Percentiles rank a stretch among this genome's conserved stretches.
These are phyloP conservation scores for Colletotrichum sp. DNA, from an alignment of 2,329 filamentous ascomycete genomes.

Conservation along the genomic window DNA sequence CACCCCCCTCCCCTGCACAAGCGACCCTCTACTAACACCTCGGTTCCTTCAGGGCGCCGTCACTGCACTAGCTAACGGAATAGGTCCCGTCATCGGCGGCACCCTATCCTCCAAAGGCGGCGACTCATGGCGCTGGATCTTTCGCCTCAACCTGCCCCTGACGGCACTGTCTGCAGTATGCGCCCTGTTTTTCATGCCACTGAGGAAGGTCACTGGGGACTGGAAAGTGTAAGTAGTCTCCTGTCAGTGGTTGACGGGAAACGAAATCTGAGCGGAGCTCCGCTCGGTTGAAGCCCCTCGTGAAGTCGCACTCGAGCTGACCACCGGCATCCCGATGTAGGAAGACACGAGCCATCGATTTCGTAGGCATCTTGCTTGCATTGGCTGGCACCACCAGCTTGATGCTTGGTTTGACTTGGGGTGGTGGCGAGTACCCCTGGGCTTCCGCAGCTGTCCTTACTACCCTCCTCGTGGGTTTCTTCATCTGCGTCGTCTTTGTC, in stretches of 20 bases:
- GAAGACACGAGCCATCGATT: slow-evolving; percentile 57
- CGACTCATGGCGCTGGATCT: slow-evolving; percentile 59
- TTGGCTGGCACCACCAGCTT: slow-evolving; percentile 50
- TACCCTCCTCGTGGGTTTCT: slow-evolving; percentile 54
- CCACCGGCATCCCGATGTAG: slow-evolving; percentile 16
- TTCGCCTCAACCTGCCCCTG: slow-evolving; percentile 58
- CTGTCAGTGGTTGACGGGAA: not conserved
- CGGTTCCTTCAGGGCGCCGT: slow-evolving; percentile 45
- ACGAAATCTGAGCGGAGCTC: not conserved
- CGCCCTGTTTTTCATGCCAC: slow-evolving; percentile 61
- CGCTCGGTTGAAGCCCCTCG: not conserved
- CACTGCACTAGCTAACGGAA: slow-evolving; percentile 57
- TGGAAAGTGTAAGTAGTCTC: slow-evolving; percentile 45
- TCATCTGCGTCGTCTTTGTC: slow-evolving; percentile 41
- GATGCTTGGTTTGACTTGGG: slow-evolving; percentile 61
- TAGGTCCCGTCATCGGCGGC: slow-evolving; percentile 60
- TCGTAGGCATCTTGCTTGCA: slow-evolving; percentile 31
- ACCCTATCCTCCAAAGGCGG: slow-evolving; percentile 49
- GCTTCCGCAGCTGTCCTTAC: slow-evolving; percentile 57
- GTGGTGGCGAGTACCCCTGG: slow-evolving; percentile 64
- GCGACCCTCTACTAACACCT: not conserved
- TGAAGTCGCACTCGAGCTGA: not conserved
- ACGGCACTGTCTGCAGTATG: slow-evolving; percentile 49
- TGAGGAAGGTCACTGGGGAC: slow-evolving; percentile 57
- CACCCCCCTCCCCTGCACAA: not conserved